Evolutionary conservation across 768 basidiomycete genomes (phyloP).

Genomic region (Naganishia antarctica): DNA sequence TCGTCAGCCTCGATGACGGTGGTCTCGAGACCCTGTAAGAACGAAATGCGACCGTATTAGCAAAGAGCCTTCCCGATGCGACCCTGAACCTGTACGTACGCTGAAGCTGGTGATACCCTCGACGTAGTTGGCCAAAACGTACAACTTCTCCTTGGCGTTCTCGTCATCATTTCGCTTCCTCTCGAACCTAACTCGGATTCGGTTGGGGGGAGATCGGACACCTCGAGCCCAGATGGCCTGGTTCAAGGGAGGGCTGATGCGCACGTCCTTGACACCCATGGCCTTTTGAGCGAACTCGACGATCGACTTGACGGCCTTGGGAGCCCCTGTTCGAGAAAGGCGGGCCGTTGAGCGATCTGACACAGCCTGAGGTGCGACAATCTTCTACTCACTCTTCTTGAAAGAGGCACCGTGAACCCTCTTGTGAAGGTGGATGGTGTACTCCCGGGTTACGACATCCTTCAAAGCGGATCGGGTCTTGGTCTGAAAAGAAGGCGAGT

Average conservation of each 20-base stretch:
- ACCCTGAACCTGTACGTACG: constrained; percentile 53
- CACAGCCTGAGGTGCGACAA: too few species aligned
- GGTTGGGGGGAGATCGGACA: constrained; percentile 86
- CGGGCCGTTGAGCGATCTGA: too few species aligned
- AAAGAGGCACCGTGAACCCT: constrained; percentile 84
- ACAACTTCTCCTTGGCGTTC: constrained; percentile 96
- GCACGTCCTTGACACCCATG: constrained; percentile 93
- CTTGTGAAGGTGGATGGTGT: constrained; percentile 98
- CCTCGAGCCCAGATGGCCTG: constrained; percentile 89
- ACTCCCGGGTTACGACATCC: constrained; percentile 97
- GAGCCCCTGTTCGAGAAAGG: constrained; percentile 56
- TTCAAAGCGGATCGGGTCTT: constrained; percentile 94
- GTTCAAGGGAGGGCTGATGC: constrained; percentile 93
- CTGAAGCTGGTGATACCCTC: constrained; percentile 70
- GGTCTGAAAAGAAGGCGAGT: constrained; percentile 35
- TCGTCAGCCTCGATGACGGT: constrained; percentile 62
- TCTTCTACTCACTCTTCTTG: constrained; percentile 68
- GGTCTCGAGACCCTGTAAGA: constrained; percentile 72
- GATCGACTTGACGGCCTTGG: constrained; percentile 91
- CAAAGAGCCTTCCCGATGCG: neutral
- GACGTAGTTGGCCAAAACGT: constrained; percentile 80
- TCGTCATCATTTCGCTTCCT: constrained; percentile 99
- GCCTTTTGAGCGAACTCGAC: constrained; percentile 83
- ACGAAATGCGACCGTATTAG: constrained; percentile 18
- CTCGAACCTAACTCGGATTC: constrained; percentile 89